Conservation (phyloP, 495 filamentous ascomycete species). For the Neurospora intermedia region DNA sequence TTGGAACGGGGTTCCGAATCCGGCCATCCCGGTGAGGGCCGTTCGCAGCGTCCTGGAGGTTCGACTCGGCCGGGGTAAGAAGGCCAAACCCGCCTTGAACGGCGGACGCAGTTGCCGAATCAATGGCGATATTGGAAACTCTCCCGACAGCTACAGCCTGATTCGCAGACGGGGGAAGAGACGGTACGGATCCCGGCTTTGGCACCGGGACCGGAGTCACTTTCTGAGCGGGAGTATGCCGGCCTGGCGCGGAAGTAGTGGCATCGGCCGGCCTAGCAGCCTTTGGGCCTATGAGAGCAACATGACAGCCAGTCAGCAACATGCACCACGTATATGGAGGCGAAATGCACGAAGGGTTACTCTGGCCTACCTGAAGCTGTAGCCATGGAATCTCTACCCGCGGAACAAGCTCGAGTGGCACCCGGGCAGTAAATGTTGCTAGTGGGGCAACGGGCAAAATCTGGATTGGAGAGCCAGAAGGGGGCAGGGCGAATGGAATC, state of each 20-base stretch:
- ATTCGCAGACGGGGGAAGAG: slow-evolving; percentile 5
- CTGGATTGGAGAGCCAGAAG: background rate
- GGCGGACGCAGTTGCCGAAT: background rate
- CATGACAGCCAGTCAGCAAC: slow-evolving; percentile 6
- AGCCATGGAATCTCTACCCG: slow-evolving; percentile 1
- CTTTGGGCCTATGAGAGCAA: slow-evolving; percentile 7
- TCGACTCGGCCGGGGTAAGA: slow-evolving; percentile 9
- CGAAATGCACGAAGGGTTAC: background rate
- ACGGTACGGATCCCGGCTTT: slow-evolving; percentile 13
- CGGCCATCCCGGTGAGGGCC: slow-evolving; percentile 35
- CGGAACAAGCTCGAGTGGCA: background rate
- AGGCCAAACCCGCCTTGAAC: slow-evolving; percentile 6
- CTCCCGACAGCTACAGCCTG: slow-evolving; percentile 1
- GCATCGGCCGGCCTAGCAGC: slow-evolving; percentile 3
- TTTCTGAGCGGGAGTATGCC: slow-evolving; percentile 5
- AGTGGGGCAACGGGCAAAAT: background rate
- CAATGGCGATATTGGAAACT: background rate
- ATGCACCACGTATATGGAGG: background rate
- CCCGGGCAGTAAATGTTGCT: background rate
- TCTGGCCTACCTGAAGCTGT: slow-evolving; percentile 11
- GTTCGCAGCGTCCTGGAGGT: slow-evolving; percentile 13
- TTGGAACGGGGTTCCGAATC: slow-evolving; percentile 46
- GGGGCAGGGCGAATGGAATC: background rate
- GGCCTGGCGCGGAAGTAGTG: background rate
- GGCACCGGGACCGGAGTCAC: slow-evolving; percentile 16